A percentile compares a stretch with the other conserved stretches of the same genome.
Conservation (phyloP, 2,329 filamentous ascomycete genomes). For the Pyrenochaeta sp. region DNA sequence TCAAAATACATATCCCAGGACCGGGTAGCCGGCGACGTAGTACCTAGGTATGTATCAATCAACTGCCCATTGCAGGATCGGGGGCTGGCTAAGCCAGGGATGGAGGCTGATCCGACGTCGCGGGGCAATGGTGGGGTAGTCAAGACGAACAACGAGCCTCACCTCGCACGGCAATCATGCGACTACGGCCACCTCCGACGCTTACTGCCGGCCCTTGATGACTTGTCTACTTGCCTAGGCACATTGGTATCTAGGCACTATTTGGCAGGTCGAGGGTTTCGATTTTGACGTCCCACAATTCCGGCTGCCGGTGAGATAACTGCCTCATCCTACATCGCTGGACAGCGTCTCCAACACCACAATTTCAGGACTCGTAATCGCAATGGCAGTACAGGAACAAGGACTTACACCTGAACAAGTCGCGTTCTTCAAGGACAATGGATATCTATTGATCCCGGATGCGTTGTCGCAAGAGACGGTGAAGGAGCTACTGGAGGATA, state of each 20-base stretch:
- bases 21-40: too few relatives aligned
- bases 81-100: not conserved
- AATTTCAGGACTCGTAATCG: too few relatives aligned
- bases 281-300: not conserved
- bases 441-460: slow-evolving; percentile 86
- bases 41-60: too few relatives aligned
- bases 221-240: not conserved
- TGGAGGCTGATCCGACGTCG: slow-evolving; percentile 6
- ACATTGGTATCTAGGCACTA: too few relatives aligned
- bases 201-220: slow-evolving; percentile 11
- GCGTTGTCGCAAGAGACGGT: slow-evolving; percentile 74
- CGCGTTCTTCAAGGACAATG: slow-evolving; percentile 76
- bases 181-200: slow-evolving; percentile 32
- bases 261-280: too few relatives aligned
- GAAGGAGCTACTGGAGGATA: slow-evolving; percentile 74
- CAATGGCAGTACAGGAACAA: slow-evolving; percentile 30
- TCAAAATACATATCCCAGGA: too few relatives aligned
- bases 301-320: too few relatives aligned
- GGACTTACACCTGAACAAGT: slow-evolving; percentile 78
- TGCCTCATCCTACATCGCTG: too few relatives aligned
- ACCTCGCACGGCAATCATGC: slow-evolving; percentile 10
- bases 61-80: too few relatives aligned
- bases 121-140: slow-evolving; percentile 15
- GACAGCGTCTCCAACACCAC: not conserved
- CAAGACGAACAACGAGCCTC: slow-evolving; percentile 1